These are phyloP conservation scores for Porpolomopsis calyptriformis DNA, from an alignment of 768 basidiomycete species.

Conservation along the genomic window DNA sequence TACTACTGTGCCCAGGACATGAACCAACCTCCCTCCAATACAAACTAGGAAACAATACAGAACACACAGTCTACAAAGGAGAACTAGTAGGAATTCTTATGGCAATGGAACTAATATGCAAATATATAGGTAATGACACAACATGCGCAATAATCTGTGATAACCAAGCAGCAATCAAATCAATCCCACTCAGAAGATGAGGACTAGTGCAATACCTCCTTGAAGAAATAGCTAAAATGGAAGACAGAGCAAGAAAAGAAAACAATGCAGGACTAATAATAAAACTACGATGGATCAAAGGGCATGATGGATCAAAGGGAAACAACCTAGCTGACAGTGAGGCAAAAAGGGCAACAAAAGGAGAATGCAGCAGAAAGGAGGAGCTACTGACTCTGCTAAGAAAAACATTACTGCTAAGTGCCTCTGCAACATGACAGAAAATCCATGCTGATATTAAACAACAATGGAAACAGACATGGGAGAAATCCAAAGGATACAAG, in stretches of 20 bases:
- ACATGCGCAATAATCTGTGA: constrained; percentile 8
- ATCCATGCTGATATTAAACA: not conserved
- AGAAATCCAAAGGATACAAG: not conserved
- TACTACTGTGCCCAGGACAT: constrained; percentile 2
- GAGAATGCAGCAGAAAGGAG: not conserved
- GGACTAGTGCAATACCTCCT: constrained; percentile 6
- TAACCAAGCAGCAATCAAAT: constrained; percentile 13
- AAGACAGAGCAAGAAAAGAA: not conserved
- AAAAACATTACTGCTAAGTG: not conserved
- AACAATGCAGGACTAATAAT: not conserved
- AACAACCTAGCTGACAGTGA: constrained; percentile 17
- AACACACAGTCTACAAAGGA: constrained; percentile 22
- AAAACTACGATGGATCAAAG: constrained; percentile 15
- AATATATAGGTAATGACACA: not conserved
- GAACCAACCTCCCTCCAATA: constrained; percentile 3
- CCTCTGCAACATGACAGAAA: constrained; percentile 1
- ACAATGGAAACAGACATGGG: not conserved
- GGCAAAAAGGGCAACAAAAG: constrained; percentile 16
- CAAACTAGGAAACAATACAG: constrained; percentile 13
- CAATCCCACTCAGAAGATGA: not conserved
- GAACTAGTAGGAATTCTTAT: constrained; percentile 21
- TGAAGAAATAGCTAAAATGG: not conserved
- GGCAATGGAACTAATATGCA: constrained; percentile 16
- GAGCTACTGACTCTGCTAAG: not conserved
- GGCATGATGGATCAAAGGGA: constrained; percentile 17